Evolutionary conservation across 2,329 filamentous ascomycete species (phyloP), one percentile per base, ranked within the genome.

Genomic region (Talaromyces sp.): DNA sequence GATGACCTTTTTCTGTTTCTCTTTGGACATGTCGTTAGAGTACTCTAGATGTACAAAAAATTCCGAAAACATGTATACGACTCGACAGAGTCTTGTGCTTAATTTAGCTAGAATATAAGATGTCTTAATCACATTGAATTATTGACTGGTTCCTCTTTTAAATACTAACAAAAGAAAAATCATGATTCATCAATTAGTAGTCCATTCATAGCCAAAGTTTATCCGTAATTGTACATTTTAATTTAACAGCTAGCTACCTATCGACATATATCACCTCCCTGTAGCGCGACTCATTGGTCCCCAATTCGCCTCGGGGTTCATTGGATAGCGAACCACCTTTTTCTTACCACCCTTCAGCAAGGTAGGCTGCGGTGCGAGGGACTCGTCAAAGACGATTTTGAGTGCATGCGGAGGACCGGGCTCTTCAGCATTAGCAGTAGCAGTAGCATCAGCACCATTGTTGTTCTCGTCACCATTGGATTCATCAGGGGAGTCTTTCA

Each of bases 301-400:
- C 95, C 95, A 99, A 74, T 98, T 95, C 70, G 92, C 88, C 63
- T 89, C 82, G 53, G 95, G 95, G 72, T 98, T 98, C 64, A 88
- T 79, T 79, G 96, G 95, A 75, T 97, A 99, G 65, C 94, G 83
- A 59, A 96, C 87, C 53, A 96, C 82, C 66, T 88, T 89, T 72
- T 85, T 88, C 56, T 80, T 83, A 59, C 85, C 83, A 65, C 51
- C 42, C 4, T 81, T 68, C 10, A 68, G 64, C 18, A 68, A 68
- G 18, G 72, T 67, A 2, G 69, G 84, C 63, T 91, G 88, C 67
- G 82, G 88, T 0, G 93, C 94, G 12, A 97, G 81, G 60, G 81
- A 74, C 66, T 95, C 91, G 72, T 98, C 88, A 73, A 99, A 98
- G 0, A 88, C 85, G 61, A 92, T 84, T 47, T 86, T 79, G 65